Evolutionary conservation across 2,329 filamentous ascomycete species (phyloP).

Genomic region (Penicillium sp.): DNA sequence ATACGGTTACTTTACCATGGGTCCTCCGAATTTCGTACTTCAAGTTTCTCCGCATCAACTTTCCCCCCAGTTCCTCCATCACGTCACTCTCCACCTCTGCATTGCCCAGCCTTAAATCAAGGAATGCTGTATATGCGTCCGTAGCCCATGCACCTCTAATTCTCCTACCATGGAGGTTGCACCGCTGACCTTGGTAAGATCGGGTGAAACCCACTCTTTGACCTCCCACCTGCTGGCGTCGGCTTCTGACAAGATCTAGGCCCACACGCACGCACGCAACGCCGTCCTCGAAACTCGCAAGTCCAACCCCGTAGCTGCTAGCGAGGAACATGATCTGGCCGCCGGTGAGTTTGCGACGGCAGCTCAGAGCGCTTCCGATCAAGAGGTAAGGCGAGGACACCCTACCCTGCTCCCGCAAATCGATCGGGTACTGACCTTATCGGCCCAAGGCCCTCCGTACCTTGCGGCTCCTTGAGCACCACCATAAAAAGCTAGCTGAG

Average conservation of each 20-base stretch:
- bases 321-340: slow-evolving; percentile 85
- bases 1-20: neutral
- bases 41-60: slow-evolving; percentile 8
- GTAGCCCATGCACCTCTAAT: neutral
- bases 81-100: slow-evolving; percentile 16
- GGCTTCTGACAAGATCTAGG: slow-evolving; percentile 56
- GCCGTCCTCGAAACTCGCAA: slow-evolving; percentile 74
- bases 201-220: slow-evolving; percentile 1
- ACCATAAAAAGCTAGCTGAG: slow-evolving; percentile 82
- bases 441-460: slow-evolving; percentile 76
- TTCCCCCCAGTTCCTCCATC: slow-evolving; percentile 7
- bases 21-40: neutral
- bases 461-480: slow-evolving; percentile 81
- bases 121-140: neutral
- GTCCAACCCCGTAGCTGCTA: slow-evolving; percentile 76
- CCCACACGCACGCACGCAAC: slow-evolving; percentile 86
- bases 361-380: slow-evolving; percentile 71
- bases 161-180: slow-evolving; percentile 68
- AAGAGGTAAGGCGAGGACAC: slow-evolving; percentile 54
- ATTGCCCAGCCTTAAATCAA: slow-evolving; percentile 2
- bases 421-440: slow-evolving; percentile 16
- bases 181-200: slow-evolving; percentile 66
- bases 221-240: neutral
- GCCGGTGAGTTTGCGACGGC: slow-evolving; percentile 88
- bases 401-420: slow-evolving; percentile 1